Base-by-base conservation (phyloP, 2,329 filamentous ascomycete species). In the Aspergillus sp. region DNA sequence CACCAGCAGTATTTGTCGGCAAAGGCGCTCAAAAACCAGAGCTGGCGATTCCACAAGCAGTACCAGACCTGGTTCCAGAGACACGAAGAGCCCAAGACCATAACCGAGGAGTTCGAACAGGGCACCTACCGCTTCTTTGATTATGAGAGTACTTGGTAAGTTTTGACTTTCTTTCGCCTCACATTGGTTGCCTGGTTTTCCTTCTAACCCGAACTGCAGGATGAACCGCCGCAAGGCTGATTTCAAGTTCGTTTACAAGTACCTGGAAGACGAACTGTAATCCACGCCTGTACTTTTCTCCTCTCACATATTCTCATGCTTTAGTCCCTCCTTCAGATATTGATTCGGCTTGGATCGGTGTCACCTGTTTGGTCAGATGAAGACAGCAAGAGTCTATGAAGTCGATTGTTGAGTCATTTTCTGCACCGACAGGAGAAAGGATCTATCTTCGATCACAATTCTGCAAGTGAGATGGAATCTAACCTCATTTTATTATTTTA, bases 31-130 rank as follows among this genome's bases (percentile, higher is more conserved):
- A 99, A 99, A 81, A 91, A 94, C 68, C 95, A 99, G 79, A 97
- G 93, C 78, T 99, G 95, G 95, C 87, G 95, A 60, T 99, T 99
- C 77, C 95, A 99, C 81, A 99, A 99, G 83, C 95, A 98, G 78
- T 99, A 99, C 75, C 95, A 97, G 78, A 99, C 95, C 1, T 99
- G 95, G 95, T 99, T 99, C 74, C 95, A 99, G 79, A 87, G 95
- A 55, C 95, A 99, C 69, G 95, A 99, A 75, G 95, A 99, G 81
- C 95, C 95, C 19, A 99, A 99, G 83, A 93, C 89, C 70, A 99
- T 99, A 73, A 98, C 95, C 0, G 95, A 99, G 78, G 95, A 99
- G 80, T 98, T 92, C 74, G 95, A 99, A 81, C 95, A 99, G 80
- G 95, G 95, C 65, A 99, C 95, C 25, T 99, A 99, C 82, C 89